A percentile compares a stretch with the other conserved stretches of the same genome.
phyloP scores from a whole-genome alignment of 2,329 filamentous ascomycete genomes.

The Cucurbitaria berberidis region DNA sequence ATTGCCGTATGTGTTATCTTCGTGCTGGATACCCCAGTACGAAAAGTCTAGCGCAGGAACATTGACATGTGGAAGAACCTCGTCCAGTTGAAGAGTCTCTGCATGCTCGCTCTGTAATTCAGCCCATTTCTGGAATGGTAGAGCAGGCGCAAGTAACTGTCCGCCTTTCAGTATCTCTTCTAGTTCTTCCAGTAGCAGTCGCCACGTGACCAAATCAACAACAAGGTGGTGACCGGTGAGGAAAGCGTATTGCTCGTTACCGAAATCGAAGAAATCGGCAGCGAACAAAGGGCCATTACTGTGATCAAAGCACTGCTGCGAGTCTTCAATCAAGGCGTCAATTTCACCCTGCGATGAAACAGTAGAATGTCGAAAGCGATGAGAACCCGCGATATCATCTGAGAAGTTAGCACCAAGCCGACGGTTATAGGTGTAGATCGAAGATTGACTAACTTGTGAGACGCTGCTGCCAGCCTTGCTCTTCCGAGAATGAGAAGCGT shows the following conservation, averaged over 20 bases:
- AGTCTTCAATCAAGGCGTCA: conserved; percentile 40
- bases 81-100: conserved; percentile 23
- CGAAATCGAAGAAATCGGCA: conserved; percentile 46
- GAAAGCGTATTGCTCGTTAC: conserved; percentile 39
- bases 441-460: conserved; percentile 30
- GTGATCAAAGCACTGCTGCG: conserved; percentile 37
- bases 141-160: conserved; percentile 39
- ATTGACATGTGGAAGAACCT: conserved; percentile 36
- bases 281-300: conserved; percentile 38
- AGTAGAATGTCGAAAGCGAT: conserved; percentile 32
- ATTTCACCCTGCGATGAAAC: conserved; percentile 32
- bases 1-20: conserved; percentile 49
- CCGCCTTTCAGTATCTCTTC: conserved; percentile 47
- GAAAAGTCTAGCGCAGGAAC: conserved; percentile 42
- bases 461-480: conserved; percentile 39
- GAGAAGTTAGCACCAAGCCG: conserved; percentile 4
- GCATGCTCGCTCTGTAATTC: conserved; percentile 46
- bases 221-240: conserved; percentile 47
- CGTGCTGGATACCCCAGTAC: conserved; percentile 49
- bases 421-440: not conserved
- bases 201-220: conserved; percentile 57
- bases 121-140: conserved; percentile 50
- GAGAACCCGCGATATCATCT: conserved; percentile 35
- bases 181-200: conserved; percentile 53
- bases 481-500: conserved; percentile 32